phyloP scores from a whole-genome alignment of 2,329 filamentous ascomycete genomes.

The Peltaster fructicola region DNA sequence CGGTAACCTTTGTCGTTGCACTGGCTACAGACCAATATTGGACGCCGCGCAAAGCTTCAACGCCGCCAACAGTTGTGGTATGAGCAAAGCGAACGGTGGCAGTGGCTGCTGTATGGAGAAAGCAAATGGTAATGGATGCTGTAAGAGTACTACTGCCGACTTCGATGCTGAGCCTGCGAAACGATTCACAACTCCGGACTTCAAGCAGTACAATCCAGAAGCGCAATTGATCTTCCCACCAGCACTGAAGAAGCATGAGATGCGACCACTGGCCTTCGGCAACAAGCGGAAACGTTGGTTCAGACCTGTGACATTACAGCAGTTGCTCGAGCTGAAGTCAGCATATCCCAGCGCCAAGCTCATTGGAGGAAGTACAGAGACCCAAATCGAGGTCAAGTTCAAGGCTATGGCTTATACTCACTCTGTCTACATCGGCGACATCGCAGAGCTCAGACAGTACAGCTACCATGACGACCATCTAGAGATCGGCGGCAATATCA shows the following conservation, averaged over 20 bases:
- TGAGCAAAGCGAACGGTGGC: slow-evolving; percentile 39
- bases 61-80: slow-evolving; percentile 35
- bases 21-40: slow-evolving; percentile 82
- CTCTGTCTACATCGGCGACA: slow-evolving; percentile 86
- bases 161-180: slow-evolving; percentile 32
- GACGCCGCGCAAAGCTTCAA: slow-evolving; percentile 82
- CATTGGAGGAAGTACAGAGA: slow-evolving; percentile 90
- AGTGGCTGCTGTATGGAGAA: slow-evolving; percentile 56
- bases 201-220: slow-evolving; percentile 85
- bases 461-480: slow-evolving; percentile 60
- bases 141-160: slow-evolving; percentile 34
- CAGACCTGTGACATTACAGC: slow-evolving; percentile 67
- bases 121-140: slow-evolving; percentile 39
- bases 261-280: slow-evolving; percentile 69
- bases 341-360: slow-evolving; percentile 75
- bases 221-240: slow-evolving; percentile 94
- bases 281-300: slow-evolving; percentile 94
- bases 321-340: slow-evolving; percentile 82
- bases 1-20: slow-evolving; percentile 89
- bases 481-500: slow-evolving; percentile 87
- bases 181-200: slow-evolving; percentile 67
- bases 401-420: slow-evolving; percentile 81
- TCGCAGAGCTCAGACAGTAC: slow-evolving; percentile 72
- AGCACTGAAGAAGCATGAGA: slow-evolving; percentile 61
- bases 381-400: slow-evolving; percentile 97